Base-by-base conservation (phyloP, 2,329 filamentous ascomycete genomes). In the Thielaviopsis populi region DNA sequence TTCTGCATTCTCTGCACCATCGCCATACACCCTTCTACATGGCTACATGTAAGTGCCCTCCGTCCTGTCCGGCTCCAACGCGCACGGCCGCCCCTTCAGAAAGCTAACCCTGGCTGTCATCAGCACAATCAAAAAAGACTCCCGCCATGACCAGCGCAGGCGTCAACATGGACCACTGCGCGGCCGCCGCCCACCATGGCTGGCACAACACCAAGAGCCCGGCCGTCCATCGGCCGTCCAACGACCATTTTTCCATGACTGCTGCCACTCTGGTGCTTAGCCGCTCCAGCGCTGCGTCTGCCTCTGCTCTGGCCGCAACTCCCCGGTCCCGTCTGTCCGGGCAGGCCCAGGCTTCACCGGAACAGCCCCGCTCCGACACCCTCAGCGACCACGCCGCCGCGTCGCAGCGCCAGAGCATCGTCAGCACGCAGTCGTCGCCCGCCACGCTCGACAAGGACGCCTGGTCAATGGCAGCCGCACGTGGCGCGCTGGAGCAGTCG, bases 181-280 rank as follows among this genome's bases (percentile, higher is more conserved):
- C 86, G 68, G 83, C 87, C 63, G 90, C 89, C 63, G 88, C 88
- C 2, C 76, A 84, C 61, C 80, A 88, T 71, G 76, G 78, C 71
- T 88, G 85, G 84, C 86, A 82, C 70, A 83, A 85, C 19, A 79
- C 79, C 54, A 80, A 73, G 2, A 72, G 79, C 75, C 78, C 79
- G 71, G 72, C 83, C 19, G 76, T 74, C 61, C 79, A 79, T 71
- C 72, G 83, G 27, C 77, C 76, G 56, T 72, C 76, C 50, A 76
- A 76, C n/a, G 75, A 77, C 19, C 70, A 73, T 54, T 68, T 78
- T 24, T 88, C 89, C 19, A 72, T 74, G 30, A 72, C 72, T 1
- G 76, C 75, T 13, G 74, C 74, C 41, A 19, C 15, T 22, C 61
- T 54, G n/a, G 59, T 56, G 8, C 59, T 62, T 6, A 61, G 17